These are phyloP conservation scores for Lepidium sativum DNA, from an alignment of 345 rosid species.

Conservation along the genomic window DNA sequence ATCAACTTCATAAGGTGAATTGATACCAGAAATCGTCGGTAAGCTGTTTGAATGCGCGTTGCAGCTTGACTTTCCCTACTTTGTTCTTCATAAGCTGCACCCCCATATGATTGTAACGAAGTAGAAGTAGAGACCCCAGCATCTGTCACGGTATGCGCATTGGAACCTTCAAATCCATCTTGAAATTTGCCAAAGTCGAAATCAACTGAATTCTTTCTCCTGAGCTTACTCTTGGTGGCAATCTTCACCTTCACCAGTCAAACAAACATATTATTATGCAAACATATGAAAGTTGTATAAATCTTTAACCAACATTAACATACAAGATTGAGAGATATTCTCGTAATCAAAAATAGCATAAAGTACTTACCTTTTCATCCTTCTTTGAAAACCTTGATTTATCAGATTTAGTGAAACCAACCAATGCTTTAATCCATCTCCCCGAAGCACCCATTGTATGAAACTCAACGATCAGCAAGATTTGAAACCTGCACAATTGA, in stretches of 20 bases:
- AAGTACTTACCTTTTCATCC: conserved; percentile 50
- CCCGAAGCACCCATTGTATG: conserved; percentile 82
- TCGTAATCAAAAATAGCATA: neutral
- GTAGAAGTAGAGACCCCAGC: conserved; percentile 43
- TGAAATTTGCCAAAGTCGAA: conserved; percentile 43
- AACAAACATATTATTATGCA: neutral
- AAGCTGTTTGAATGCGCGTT: conserved; percentile 78
- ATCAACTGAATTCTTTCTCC: conserved; percentile 58
- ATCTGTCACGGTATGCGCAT: conserved; percentile 28
- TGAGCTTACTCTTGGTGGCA: conserved; percentile 46
- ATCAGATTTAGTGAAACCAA: conserved; percentile 72
- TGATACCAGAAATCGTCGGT: conserved; percentile 88
- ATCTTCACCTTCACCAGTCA: conserved; percentile 35
- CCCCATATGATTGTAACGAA: conserved; percentile 40
- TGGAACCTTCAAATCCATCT: conserved; percentile 45
- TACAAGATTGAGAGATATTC: neutral
- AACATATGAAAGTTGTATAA: neutral
- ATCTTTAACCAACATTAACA: neutral
- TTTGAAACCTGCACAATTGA: conserved; percentile 17
- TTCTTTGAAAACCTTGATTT: conserved; percentile 63
- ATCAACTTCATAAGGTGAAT: neutral
- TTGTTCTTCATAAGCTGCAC: conserved; percentile 34
- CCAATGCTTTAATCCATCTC: conserved; percentile 88
- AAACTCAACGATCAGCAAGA: conserved; percentile 9
- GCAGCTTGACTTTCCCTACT: conserved; percentile 63